Percentiles rank a stretch among this genome's conserved stretches.
These are phyloP conservation scores for Candida wancherniae DNA, from an alignment of 805 yeast species.

Conservation along the genomic window DNA sequence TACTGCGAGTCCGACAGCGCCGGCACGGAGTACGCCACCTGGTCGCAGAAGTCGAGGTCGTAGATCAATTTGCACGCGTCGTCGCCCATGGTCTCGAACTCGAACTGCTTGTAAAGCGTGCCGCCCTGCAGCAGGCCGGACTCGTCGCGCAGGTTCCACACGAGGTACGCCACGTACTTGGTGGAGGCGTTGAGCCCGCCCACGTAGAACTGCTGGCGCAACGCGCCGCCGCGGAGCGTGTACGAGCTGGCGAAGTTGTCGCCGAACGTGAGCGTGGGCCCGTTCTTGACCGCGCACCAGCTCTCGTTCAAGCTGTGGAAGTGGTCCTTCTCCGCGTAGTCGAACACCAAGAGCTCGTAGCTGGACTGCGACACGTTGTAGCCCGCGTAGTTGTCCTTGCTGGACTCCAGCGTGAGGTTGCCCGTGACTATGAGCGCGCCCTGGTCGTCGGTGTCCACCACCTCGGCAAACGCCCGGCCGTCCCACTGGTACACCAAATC, in stretches of 20 bases:
- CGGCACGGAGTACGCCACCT: constrained; percentile 88
- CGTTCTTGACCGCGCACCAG: constrained; percentile 67
- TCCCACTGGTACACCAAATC: constrained; percentile 71
- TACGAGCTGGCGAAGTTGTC: constrained; percentile 26
- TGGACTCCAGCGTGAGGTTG: constrained; percentile 28
- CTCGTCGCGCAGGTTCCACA: constrained; percentile 38
- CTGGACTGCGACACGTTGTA: constrained; percentile 24
- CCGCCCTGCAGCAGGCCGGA: constrained; percentile 50
- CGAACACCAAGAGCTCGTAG: constrained; percentile 45
- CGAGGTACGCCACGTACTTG: constrained; percentile 58
- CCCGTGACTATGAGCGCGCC: constrained; percentile 66
- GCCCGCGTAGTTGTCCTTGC: constrained; percentile 6
- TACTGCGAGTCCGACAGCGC: constrained; percentile 19
- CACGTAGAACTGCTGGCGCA: constrained; percentile 59
- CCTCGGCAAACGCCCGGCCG: constrained; percentile 45
- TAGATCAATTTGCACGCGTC: constrained; percentile 69
- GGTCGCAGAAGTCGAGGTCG: constrained; percentile 69
- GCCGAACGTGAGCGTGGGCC: constrained; percentile 34
- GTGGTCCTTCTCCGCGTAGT: constrained; percentile 31
- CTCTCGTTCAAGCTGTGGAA: constrained; percentile 45
- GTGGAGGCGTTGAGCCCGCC: constrained; percentile 58
- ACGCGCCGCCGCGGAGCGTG: constrained; percentile 43
- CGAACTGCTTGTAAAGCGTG: constrained; percentile 50
- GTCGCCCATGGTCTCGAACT: constrained; percentile 50
- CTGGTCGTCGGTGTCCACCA: constrained; percentile 67